Evolutionary conservation across 2,329 filamentous ascomycete species (phyloP).

Genomic region (Drechmeria coniospora): DNA sequence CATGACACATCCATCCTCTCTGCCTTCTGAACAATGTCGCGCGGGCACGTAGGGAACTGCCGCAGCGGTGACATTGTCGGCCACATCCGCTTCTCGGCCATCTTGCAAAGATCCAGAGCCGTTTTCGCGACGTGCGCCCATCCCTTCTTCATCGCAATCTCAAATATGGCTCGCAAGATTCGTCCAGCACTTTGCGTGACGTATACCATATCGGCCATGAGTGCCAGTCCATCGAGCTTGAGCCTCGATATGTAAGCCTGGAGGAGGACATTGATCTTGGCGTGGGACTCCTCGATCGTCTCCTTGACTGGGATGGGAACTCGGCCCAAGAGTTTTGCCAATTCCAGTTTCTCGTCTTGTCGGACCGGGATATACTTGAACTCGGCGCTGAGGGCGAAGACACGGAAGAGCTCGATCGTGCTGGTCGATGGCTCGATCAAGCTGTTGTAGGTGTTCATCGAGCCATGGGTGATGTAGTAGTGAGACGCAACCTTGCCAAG

Average conservation of each 20-base stretch:
- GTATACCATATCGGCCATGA: slow-evolving; percentile 98
- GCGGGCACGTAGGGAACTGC: slow-evolving; percentile 71
- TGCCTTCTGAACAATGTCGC: slow-evolving; percentile 79
- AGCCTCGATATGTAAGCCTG: slow-evolving; percentile 94
- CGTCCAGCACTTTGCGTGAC: slow-evolving; percentile 95
- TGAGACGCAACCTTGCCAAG: slow-evolving; percentile 91
- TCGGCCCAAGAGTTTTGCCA: slow-evolving; percentile 75
- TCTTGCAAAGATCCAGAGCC: slow-evolving; percentile 90
- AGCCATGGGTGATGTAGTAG: slow-evolving; percentile 94
- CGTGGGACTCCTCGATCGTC: slow-evolving; percentile 88
- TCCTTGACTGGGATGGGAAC: slow-evolving; percentile 97
- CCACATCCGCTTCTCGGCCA: slow-evolving; percentile 99
- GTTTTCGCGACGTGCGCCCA: slow-evolving; percentile 90
- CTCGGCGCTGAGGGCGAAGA: slow-evolving; percentile 90
- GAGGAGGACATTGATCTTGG: slow-evolving; percentile 94
- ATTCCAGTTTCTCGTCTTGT: slow-evolving; percentile 91
- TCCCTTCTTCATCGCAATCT: slow-evolving; percentile 93
- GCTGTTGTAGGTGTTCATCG: slow-evolving; percentile 94
- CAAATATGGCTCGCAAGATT: slow-evolving; percentile 89
- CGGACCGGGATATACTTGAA: slow-evolving; percentile 98
- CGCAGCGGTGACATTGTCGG: slow-evolving; percentile 92
- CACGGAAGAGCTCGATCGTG: slow-evolving; percentile 88
- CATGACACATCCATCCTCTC: slow-evolving; percentile 92
- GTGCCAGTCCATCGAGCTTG: slow-evolving; percentile 79
- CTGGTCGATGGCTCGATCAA: slow-evolving; percentile 87